Evolutionary conservation across 2,329 filamentous ascomycete genomes (phyloP), one percentile per base, ranked within the genome.

Genomic region (Xylariaceae sp.): DNA sequence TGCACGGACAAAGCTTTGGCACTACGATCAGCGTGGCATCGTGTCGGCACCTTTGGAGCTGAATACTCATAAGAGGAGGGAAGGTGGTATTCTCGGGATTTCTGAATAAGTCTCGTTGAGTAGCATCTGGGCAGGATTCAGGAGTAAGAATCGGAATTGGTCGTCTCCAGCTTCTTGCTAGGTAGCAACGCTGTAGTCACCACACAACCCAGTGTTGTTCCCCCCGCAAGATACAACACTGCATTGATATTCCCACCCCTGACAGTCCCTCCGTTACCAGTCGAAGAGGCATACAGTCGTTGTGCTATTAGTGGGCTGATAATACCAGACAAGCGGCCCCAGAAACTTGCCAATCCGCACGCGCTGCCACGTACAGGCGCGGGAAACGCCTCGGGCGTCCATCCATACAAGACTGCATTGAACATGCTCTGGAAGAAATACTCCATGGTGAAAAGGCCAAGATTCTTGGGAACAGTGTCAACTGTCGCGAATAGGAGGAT

Each of bases 341-440:
- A 60, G 50, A 60, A 62, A 11, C 58, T 60, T 17, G 55, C 58
- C 13, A 62, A 55, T 13, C 81, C 80, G 1, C 78, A 80, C 4
- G 80, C 83, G 0, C 81, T 83, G 2, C 81, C 82, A 0, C 82
- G 74, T 50, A 81, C 75, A 0, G 81, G 79, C 2, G 78, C 80
- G 0, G 81, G 81, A 69, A 85, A 85, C 0, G 80, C 80, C 64
- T 85, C 81, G 0, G 82, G 82, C 0, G 82, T 85, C 70, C 76
- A 79, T 0, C 75, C 77, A 56, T 77, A 80, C 49, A 74, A 69
- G 17, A 74, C 67, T 1, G 70, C 72, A 56, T 74, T 74, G 1
- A 78, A 79, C 6, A 78, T 71, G 39, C 72, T 73, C 47, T 77
- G 75, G 1, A 78, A 71, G 0, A 65, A 59, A n/a, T 64, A 60